Percentiles rank a stretch among this genome's conserved stretches.
Evolutionary conservation across 257 asterid genomes (phyloP).

Genomic region (Solanum megistacrolobum): DNA sequence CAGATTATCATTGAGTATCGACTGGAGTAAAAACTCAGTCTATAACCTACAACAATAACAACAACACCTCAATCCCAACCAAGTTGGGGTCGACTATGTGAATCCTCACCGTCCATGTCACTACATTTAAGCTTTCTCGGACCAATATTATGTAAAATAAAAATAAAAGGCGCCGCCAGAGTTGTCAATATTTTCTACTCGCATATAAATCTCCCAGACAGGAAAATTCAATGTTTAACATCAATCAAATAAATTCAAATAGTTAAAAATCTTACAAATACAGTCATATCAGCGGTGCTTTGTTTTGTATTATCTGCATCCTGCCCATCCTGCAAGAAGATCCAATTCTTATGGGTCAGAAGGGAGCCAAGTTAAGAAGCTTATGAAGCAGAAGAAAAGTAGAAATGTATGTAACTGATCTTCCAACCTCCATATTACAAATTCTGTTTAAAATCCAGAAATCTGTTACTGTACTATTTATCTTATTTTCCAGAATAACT

Average conservation of each 20-base stretch:
- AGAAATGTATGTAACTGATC: not conserved
- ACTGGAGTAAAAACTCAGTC: not conserved
- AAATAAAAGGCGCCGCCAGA: not conserved
- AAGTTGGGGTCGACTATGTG: not conserved
- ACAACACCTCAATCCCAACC: not conserved
- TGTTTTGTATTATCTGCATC: conserved; percentile 53
- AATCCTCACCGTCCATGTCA: not conserved
- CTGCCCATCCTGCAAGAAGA: conserved; percentile 60
- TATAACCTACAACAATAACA: not conserved
- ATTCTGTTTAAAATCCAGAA: not conserved
- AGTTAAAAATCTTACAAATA: conserved; percentile 42
- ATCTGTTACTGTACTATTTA: not conserved
- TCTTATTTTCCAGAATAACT: not conserved
- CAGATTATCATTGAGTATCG: not conserved
- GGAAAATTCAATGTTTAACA: not conserved
- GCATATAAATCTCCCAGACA: not conserved
- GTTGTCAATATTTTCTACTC: not conserved
- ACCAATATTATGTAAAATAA: not conserved
- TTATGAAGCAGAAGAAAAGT: not conserved
- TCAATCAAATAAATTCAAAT: not conserved
- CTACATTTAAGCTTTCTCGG: not conserved
- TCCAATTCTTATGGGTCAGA: not conserved
- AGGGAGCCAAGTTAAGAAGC: not conserved
- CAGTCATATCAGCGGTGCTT: conserved; percentile 81
- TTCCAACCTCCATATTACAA: not conserved